A percentile compares a stretch with the other conserved stretches of the same genome.
Conservation (phyloP, 129 eudicot species). For the Flaveria robusta region DNA sequence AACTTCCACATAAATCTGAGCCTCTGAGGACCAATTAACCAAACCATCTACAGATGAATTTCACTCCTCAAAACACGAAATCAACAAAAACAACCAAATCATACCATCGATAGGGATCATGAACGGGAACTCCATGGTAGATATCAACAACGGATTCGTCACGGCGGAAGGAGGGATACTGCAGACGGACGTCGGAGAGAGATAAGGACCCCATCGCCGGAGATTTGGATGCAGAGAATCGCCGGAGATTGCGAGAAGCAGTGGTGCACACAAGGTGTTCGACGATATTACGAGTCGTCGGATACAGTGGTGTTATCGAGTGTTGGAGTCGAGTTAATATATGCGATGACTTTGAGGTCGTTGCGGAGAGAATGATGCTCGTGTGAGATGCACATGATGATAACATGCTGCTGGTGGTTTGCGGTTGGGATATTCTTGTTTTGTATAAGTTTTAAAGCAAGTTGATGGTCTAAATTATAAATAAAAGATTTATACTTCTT, state of each 20-base stretch:
- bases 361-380: constrained; percentile 16
- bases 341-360: constrained; percentile 31
- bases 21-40: neutral
- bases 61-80: neutral
- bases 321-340: constrained; percentile 25
- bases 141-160: constrained; percentile 83
- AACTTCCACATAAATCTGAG: neutral
- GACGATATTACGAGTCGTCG: constrained; percentile 27
- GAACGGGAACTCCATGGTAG: constrained; percentile 75
- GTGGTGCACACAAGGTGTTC: constrained; percentile 25
- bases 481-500: too few species aligned
- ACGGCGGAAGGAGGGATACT: constrained; percentile 67
- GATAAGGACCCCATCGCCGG: constrained; percentile 67
- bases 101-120: constrained; percentile 97
- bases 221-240: constrained; percentile 14
- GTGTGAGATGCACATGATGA: constrained; percentile 35
- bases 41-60: neutral
- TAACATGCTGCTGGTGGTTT: constrained; percentile 9
- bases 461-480: neutral
- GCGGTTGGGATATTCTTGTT: neutral
- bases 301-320: neutral
- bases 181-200: constrained; percentile 40
- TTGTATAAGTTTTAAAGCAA: neutral
- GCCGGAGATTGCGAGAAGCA: constrained; percentile 23
- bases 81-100: neutral